Percentiles rank a stretch among this genome's conserved stretches.
These are phyloP conservation scores for Brachypodium distachyon DNA, from an alignment of 202 grass and related monocot species.

Conservation along the genomic window DNA sequence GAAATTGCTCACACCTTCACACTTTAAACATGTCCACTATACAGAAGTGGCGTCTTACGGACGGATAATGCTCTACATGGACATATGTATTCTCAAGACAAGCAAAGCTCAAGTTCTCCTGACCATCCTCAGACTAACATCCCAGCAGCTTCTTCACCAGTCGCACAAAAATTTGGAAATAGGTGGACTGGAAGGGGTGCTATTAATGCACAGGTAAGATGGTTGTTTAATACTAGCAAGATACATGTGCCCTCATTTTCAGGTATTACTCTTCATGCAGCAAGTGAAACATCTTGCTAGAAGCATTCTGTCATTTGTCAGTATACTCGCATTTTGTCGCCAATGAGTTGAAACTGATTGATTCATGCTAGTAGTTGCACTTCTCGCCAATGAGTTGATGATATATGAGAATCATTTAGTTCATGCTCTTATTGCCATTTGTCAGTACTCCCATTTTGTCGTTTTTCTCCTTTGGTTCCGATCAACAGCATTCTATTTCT, in stretches of 20 bases:
- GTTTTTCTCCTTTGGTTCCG: neutral
- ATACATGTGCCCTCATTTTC: neutral
- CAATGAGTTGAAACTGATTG: neutral
- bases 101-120: slow-evolving; percentile 16
- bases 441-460: neutral
- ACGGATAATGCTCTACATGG: slow-evolving; percentile 8
- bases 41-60: slow-evolving; percentile 18
- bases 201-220: slow-evolving; percentile 38
- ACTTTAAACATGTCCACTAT: slow-evolving; percentile 20
- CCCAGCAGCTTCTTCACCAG: neutral
- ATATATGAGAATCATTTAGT: neutral
- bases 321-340: neutral
- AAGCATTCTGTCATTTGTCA: neutral
- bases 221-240: neutral
- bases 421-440: neutral
- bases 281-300: neutral
- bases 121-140: slow-evolving; percentile 20
- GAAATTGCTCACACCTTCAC: slow-evolving; percentile 12
- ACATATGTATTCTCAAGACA: slow-evolving; percentile 19
- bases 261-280: neutral
- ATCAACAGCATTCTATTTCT: neutral
- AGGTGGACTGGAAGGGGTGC: slow-evolving; percentile 14
- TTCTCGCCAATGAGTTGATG: neutral
- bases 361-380: neutral
- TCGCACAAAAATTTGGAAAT: slow-evolving; percentile 10